phyloP scores from a whole-genome alignment of 805 yeast genomes.

The Teunomyces gatunensis region DNA sequence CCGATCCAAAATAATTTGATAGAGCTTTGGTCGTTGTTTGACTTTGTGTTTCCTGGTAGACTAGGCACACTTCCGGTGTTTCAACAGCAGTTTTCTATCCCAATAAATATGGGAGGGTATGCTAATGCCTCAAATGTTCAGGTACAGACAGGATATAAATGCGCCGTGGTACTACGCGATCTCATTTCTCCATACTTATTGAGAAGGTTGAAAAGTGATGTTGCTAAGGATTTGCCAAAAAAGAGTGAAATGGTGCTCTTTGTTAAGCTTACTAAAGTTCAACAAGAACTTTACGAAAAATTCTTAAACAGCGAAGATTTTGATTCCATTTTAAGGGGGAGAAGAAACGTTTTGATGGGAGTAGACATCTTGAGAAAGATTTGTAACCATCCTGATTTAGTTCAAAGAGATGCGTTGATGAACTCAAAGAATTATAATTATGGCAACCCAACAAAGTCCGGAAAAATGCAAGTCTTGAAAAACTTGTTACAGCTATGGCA shows the following conservation, averaged over 20 bases:
- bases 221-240: conserved; percentile 90
- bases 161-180: conserved; percentile 88
- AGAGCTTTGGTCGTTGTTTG: conserved; percentile 94
- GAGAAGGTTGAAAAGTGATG: conserved; percentile 87
- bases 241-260: conserved; percentile 93
- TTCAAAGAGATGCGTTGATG: conserved; percentile 40
- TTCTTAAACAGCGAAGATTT: conserved; percentile 78
- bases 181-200: conserved; percentile 85
- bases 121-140: conserved; percentile 96
- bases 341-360: conserved; percentile 79
- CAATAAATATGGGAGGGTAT: conserved; percentile 96
- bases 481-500: conserved; percentile 76
- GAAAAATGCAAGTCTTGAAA: conserved; percentile 87
- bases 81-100: conserved; percentile 86
- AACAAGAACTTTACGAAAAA: conserved; percentile 68
- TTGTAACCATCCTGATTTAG: conserved; percentile 94
- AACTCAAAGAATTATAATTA: conserved; percentile 38
- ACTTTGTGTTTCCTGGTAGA: conserved; percentile 91
- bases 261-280: conserved; percentile 78
- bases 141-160: conserved; percentile 93
- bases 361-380: conserved; percentile 88
- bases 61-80: conserved; percentile 94
- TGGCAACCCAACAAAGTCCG: conserved; percentile 66
- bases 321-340: conserved; percentile 67
- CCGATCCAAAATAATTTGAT: conserved; percentile 92